These are phyloP conservation scores for Aspergillus fischeri DNA, from an alignment of 2,329 filamentous ascomycete genomes.

Conservation along the genomic window DNA sequence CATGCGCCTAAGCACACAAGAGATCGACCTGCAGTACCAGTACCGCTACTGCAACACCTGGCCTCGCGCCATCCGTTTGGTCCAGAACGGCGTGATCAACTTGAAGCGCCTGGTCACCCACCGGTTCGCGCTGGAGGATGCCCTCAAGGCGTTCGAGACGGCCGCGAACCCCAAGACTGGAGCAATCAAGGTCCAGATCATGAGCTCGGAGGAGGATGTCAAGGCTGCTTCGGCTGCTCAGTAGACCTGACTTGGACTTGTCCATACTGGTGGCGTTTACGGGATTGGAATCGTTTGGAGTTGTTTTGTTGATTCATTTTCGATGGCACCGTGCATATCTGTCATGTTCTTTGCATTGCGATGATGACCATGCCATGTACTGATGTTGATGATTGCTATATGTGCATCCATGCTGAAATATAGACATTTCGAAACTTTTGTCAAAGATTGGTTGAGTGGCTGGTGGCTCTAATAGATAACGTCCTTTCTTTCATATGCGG, in stretches of 20 bases:
- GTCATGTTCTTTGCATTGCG: conserved; percentile 8
- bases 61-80: conserved; percentile 84
- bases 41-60: conserved; percentile 96
- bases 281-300: conserved; percentile 11
- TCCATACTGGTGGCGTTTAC: conserved; percentile 5
- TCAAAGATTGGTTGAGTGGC: neutral
- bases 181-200: conserved; percentile 97
- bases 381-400: conserved; percentile 17
- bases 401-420: conserved; percentile 12
- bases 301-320: conserved; percentile 3
- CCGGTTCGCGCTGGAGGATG: conserved; percentile 79
- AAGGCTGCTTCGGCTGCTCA: conserved; percentile 30
- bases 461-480: neutral
- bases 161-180: conserved; percentile 84
- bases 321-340: neutral
- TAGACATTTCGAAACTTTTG: conserved; percentile 14
- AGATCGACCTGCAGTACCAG: conserved; percentile 94
- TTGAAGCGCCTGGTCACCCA: conserved; percentile 82
- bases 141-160: conserved; percentile 82
- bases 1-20: conserved; percentile 84
- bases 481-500: neutral
- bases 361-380: conserved; percentile 13
- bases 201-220: conserved; percentile 40
- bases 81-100: conserved; percentile 80
- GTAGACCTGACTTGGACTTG: conserved; percentile 19